Conservation (phyloP, 2,329 filamentous ascomycete genomes). For the Claviceps purpurea region DNA sequence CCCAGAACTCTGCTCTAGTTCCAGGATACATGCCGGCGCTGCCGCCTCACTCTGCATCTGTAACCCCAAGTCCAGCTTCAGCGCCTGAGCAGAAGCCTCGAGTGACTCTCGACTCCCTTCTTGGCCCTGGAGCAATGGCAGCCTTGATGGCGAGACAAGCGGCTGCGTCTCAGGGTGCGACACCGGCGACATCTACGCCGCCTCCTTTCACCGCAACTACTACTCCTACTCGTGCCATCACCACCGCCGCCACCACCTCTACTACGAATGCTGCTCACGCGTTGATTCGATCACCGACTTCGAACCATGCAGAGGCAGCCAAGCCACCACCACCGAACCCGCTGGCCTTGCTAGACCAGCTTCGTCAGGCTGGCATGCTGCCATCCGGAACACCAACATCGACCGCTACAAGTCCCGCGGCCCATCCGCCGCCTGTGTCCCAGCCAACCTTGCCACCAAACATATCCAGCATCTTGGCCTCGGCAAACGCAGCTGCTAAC, state of each 20-base stretch:
- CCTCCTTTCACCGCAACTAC: slow-evolving; percentile 16
- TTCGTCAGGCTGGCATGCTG: slow-evolving; percentile 56
- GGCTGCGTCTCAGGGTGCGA: slow-evolving; percentile 33
- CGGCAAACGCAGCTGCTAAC: slow-evolving; percentile 15
- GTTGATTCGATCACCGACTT: slow-evolving; percentile 35
- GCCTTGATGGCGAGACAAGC: slow-evolving; percentile 42
- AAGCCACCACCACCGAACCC: slow-evolving; percentile 28
- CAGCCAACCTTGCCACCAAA: slow-evolving; percentile 20
- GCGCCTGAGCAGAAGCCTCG: slow-evolving; percentile 18
- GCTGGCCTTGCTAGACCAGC: slow-evolving; percentile 49
- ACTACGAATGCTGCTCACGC: slow-evolving; percentile 13
- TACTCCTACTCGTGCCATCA: neutral
- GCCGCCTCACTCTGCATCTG: slow-evolving; percentile 18
- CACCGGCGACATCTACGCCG: slow-evolving; percentile 23
- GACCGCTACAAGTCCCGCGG: slow-evolving; percentile 20
- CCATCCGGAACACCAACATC: slow-evolving; percentile 28
- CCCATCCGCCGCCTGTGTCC: slow-evolving; percentile 15
- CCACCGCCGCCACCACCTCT: slow-evolving; percentile 8
- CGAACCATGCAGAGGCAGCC: slow-evolving; percentile 25
- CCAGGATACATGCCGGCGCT: slow-evolving; percentile 21
- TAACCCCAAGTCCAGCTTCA: slow-evolving; percentile 19
- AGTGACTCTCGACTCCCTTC: slow-evolving; percentile 43
- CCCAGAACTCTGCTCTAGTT: slow-evolving; percentile 27
- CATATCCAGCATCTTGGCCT: slow-evolving; percentile 23
- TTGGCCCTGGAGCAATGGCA: slow-evolving; percentile 47